Conservation (phyloP, 768 basidiomycete species). For the Xerocomellus dryophilus region DNA sequence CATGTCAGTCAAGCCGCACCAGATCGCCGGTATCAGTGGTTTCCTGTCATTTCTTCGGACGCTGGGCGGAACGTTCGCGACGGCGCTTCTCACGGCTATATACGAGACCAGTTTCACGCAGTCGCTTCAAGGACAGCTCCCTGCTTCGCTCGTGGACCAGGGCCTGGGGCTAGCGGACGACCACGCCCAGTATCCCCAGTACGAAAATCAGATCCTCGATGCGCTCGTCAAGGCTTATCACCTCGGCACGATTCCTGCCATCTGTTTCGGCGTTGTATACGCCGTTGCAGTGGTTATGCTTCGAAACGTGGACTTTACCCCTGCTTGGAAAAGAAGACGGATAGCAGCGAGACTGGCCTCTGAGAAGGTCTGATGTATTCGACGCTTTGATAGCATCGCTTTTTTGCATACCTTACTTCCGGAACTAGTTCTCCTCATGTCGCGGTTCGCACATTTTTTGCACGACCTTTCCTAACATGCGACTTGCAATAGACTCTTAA, state of each 20-base stretch:
- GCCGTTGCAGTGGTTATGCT: constrained; percentile 31
- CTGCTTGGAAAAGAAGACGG: constrained; percentile 32
- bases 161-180: constrained; percentile 32
- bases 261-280: constrained; percentile 34
- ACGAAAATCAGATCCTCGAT: constrained; percentile 30
- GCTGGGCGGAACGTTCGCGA: constrained; percentile 34
- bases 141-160: constrained; percentile 29
- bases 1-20: constrained; percentile 34
- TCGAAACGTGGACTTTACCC: constrained; percentile 32
- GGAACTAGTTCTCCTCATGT: constrained; percentile 7
- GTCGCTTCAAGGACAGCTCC: constrained; percentile 27
- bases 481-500: constrained; percentile 13
- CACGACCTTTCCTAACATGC: not conserved
- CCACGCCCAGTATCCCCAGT: constrained; percentile 31
- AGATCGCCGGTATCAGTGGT: constrained; percentile 36
- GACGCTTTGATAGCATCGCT: constrained; percentile 16
- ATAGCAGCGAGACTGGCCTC: constrained; percentile 25
- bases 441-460: constrained; percentile 1
- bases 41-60: constrained; percentile 36
- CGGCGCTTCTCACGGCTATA: constrained; percentile 34
- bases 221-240: constrained; percentile 36
- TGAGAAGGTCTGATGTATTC: constrained; percentile 21
- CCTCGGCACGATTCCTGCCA: constrained; percentile 32
- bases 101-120: constrained; percentile 34
- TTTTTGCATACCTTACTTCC: constrained; percentile 24